Conservation (phyloP, 805 yeast species). For the Candida dajiaensis region DNA sequence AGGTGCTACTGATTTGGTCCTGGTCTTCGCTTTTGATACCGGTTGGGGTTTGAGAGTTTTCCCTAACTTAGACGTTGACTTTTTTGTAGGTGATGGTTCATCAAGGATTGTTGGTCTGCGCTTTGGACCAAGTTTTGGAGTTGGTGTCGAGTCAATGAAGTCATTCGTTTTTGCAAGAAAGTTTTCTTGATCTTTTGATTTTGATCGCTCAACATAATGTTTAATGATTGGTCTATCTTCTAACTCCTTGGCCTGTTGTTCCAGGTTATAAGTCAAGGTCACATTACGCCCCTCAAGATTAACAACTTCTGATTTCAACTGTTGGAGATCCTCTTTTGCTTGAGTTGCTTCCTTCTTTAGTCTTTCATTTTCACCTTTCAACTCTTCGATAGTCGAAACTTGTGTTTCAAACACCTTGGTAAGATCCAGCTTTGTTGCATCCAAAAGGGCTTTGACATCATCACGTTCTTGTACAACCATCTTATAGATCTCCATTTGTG, state of each 20-base stretch:
- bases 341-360: neutral
- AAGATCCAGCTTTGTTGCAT: constrained; percentile 25
- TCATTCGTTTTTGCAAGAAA: neutral
- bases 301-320: neutral
- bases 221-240: neutral
- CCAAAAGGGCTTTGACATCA: constrained; percentile 22
- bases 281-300: neutral
- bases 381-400: constrained; percentile 3
- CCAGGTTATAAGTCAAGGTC: constrained; percentile 7
- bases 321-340: neutral
- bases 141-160: neutral
- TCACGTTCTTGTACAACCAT: constrained; percentile 26
- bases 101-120: neutral
- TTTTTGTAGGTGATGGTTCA: neutral
- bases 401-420: constrained; percentile 14
- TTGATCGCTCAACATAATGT: neutral
- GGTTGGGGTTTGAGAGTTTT: neutral
- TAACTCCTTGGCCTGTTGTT: neutral
- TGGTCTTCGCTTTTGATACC: neutral
- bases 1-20: neutral
- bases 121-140: neutral
- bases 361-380: neutral
- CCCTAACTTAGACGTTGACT: neutral
- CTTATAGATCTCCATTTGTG: constrained; percentile 29
- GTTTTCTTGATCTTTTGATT: neutral